Conservation (phyloP, 106 monocot genomes). For the Apostasia shenzhenica region DNA sequence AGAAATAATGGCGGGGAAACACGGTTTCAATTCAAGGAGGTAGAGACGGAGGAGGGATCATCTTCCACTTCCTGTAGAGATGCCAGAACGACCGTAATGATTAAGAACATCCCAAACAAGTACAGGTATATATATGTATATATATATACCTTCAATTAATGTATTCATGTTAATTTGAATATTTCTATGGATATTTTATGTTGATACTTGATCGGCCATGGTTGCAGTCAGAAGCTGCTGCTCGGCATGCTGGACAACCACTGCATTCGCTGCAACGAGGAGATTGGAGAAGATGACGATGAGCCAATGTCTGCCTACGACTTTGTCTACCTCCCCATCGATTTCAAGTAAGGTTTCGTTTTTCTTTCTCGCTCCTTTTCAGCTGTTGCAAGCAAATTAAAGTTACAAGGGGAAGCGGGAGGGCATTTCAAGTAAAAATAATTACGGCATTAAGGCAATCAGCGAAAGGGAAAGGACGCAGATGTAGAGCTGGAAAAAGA, state of each 20-base stretch:
- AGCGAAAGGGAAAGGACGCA: slow-evolving; percentile 15
- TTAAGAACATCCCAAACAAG: slow-evolving; percentile 98
- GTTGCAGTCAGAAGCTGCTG: slow-evolving; percentile 91
- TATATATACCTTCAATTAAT: not conserved
- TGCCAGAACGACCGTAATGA: slow-evolving; percentile 92
- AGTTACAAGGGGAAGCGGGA: not conserved
- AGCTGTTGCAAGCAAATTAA: not conserved
- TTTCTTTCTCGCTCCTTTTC: slow-evolving; percentile 4
- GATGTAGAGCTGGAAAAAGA: slow-evolving; percentile 8
- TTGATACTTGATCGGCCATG: not conserved
- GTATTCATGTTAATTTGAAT: not conserved
- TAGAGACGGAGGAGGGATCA: slow-evolving; percentile 1
- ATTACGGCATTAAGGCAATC: slow-evolving; percentile 2
- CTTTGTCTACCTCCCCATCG: slow-evolving; percentile 97
- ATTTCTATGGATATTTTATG: not conserved
- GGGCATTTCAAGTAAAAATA: not conserved
- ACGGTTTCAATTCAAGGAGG: slow-evolving; percentile 54
- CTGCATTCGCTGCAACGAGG: slow-evolving; percentile 93
- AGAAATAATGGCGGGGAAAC: slow-evolving; percentile 23
- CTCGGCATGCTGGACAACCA: slow-evolving; percentile 96
- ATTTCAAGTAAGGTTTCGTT: slow-evolving; percentile 79
- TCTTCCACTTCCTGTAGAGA: slow-evolving; percentile 27
- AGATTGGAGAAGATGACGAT: slow-evolving; percentile 28
- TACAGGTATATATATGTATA: slow-evolving; percentile 52
- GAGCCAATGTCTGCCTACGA: slow-evolving; percentile 81